phyloP scores from a whole-genome alignment of 768 basidiomycete species.

The Russula virescens region DNA sequence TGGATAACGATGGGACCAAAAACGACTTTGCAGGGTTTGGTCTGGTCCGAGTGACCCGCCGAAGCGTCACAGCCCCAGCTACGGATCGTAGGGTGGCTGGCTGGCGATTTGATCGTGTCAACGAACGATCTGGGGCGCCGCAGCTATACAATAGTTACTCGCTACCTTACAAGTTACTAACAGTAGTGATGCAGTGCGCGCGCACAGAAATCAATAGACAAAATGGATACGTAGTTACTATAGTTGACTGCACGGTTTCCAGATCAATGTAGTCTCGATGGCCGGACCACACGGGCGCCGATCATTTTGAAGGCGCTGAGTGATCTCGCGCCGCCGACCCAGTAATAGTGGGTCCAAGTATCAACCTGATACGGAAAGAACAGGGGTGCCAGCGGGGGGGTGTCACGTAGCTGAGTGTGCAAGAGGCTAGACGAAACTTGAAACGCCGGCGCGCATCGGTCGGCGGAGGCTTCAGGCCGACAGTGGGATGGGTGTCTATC shows the following conservation, averaged over 20 bases:
- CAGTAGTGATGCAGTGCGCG: too few species aligned
- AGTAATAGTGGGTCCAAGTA: background rate
- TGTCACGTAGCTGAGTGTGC: too few species aligned
- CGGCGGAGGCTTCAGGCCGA: conserved; percentile 3
- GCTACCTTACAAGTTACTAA: too few species aligned
- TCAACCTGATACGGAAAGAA: too few species aligned
- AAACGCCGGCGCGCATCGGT: conserved; percentile 8
- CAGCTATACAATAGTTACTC: too few species aligned
- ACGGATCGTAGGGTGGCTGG: too few species aligned
- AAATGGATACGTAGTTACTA: conserved; percentile 1
- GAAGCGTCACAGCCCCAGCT: background rate
- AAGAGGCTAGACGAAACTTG: background rate
- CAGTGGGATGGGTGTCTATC: too few species aligned
- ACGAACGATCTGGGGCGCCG: too few species aligned
- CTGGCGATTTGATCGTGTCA: too few species aligned
- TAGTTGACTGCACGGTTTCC: background rate
- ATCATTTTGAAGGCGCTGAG: background rate
- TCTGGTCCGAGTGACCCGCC: background rate
- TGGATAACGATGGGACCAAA: background rate
- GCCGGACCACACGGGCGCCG: background rate
- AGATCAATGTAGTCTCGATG: background rate
- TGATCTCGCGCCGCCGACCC: background rate
- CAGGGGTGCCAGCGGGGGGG: too few species aligned
- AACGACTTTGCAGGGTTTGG: background rate
- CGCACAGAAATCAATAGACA: too few species aligned